Conservation (phyloP, 805 yeast genomes). For the Candida ponderosae region DNA sequence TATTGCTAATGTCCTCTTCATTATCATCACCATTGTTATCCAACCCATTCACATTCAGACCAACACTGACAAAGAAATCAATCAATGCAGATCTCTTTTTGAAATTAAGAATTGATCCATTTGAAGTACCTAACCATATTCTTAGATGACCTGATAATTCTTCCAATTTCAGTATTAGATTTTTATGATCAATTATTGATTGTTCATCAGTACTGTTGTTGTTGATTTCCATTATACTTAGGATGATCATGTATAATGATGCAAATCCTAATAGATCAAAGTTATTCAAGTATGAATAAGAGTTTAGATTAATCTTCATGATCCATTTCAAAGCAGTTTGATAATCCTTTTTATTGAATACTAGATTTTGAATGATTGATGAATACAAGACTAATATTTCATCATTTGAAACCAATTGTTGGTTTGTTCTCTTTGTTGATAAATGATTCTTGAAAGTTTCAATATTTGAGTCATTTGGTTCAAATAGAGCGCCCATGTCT, state of each 20-base stretch:
- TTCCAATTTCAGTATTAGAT: constrained; percentile 19
- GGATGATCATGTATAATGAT: constrained; percentile 18
- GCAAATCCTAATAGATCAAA: constrained; percentile 22
- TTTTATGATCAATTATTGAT: neutral
- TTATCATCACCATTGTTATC: constrained; percentile 3
- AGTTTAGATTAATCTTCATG: constrained; percentile 11
- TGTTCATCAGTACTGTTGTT: constrained; percentile 8
- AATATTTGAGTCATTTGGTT: constrained; percentile 20
- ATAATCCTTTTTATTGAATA: constrained; percentile 16
- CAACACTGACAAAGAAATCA: constrained; percentile 21
- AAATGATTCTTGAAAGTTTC: constrained; percentile 12
- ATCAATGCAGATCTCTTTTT: constrained; percentile 23
- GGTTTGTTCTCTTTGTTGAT: constrained; percentile 12
- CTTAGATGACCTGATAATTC: constrained; percentile 23
- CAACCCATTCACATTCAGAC: constrained; percentile 17
- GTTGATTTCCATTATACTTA: constrained; percentile 11
- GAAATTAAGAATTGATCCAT: constrained; percentile 19
- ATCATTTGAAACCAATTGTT: constrained; percentile 11
- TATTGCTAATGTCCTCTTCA: neutral
- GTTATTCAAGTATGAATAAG: constrained; percentile 6
- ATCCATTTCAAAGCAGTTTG: constrained; percentile 17
- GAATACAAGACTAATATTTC: constrained; percentile 18
- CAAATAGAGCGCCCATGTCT: constrained; percentile 20
- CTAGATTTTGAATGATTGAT: constrained; percentile 20
- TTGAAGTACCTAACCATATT: constrained; percentile 26